Evolutionary conservation across 352 stramenopile species (phyloP).

Genomic region (Globisporangium uncinulatum): DNA sequence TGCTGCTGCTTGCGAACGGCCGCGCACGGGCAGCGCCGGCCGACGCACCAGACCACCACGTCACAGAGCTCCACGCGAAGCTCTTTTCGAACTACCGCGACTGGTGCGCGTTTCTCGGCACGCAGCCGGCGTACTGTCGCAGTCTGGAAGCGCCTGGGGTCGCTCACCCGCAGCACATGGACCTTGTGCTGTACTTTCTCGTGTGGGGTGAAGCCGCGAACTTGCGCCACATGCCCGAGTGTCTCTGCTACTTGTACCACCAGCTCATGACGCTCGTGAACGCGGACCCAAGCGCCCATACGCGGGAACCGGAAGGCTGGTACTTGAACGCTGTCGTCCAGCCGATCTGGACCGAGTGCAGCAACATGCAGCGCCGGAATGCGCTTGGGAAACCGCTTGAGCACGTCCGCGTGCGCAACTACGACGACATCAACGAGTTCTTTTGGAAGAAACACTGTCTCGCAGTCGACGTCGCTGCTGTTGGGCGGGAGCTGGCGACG

Average conservation of each 20-base stretch:
- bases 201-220: constrained; percentile 96
- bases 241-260: constrained; percentile 96
- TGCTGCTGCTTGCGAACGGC: constrained; percentile 63
- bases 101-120: constrained; percentile 51
- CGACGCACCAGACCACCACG: constrained; percentile 47
- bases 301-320: constrained; percentile 44
- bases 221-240: constrained; percentile 95
- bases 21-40: constrained; percentile 44
- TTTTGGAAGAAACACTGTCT: constrained; percentile 74
- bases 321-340: constrained; percentile 53
- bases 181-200: constrained; percentile 94
- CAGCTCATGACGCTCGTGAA: constrained; percentile 52
- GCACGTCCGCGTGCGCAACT: constrained; percentile 66
- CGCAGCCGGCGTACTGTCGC: constrained; percentile 41
- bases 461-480: constrained; percentile 41
- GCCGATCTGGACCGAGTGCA: constrained; percentile 62
- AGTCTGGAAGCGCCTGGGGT: constrained; percentile 63
- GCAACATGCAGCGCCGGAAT: constrained; percentile 66
- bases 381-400: constrained; percentile 54
- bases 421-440: constrained; percentile 81
- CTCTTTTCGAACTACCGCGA: constrained; percentile 60
- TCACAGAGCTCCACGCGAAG: constrained; percentile 61
- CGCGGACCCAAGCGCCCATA: constrained; percentile 31
- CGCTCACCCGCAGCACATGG: constrained; percentile 64
- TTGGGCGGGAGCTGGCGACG: constrained; percentile 45